A percentile compares a stretch with the other conserved stretches of the same genome.
Conservation (phyloP, 148 eudicot genomes). For the Polygonum maritimum region DNA sequence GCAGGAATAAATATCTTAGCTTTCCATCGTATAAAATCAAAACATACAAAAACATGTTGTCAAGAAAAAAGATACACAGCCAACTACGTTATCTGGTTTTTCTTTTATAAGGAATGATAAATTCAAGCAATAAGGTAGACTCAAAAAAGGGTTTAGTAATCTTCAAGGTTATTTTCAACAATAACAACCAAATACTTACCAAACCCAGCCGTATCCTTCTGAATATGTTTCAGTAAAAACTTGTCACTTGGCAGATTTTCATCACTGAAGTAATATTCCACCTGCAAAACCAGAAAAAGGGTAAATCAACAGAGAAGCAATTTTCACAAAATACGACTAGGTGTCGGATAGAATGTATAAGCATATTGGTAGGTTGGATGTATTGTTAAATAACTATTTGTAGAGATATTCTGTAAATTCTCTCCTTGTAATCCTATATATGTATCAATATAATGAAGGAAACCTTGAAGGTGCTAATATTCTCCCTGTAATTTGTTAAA, state of each 20-base stretch:
- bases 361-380: too few relatives aligned
- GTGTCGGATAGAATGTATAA: too few relatives aligned
- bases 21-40: too few relatives aligned
- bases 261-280: slow-evolving; percentile 86
- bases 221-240: slow-evolving; percentile 61
- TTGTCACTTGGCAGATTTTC: slow-evolving; percentile 75
- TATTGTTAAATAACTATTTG: too few relatives aligned
- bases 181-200: slow-evolving; percentile 33
- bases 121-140: not conserved
- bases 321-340: not conserved
- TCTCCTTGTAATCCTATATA: too few relatives aligned
- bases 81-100: not conserved
- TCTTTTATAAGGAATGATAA: not conserved
- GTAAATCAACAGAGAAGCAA: not conserved
- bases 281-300: slow-evolving; percentile 36
- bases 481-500: too few relatives aligned
- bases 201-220: slow-evolving; percentile 53
- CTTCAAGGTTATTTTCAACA: not conserved
- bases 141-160: not conserved
- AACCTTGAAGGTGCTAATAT: too few relatives aligned
- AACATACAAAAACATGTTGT: not conserved
- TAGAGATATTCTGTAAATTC: too few relatives aligned
- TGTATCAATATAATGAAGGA: too few relatives aligned
- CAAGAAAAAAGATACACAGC: not conserved
- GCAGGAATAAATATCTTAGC: too few relatives aligned